Evolutionary conservation across 2,329 filamentous ascomycete species (phyloP).

Genomic region (Trichoderma oligosporum): DNA sequence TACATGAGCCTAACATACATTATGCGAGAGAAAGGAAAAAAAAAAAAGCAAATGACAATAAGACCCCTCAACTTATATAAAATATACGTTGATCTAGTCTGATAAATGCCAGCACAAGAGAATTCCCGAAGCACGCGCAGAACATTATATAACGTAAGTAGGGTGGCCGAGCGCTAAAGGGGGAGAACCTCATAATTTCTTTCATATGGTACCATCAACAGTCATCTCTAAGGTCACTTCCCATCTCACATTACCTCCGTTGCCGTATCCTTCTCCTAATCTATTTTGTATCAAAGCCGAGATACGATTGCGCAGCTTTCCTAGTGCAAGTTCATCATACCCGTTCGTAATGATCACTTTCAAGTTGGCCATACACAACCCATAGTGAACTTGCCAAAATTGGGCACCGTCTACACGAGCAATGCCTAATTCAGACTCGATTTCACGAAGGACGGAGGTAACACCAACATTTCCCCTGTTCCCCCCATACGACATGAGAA

Average conservation of each 20-base stretch:
- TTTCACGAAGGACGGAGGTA: conserved; percentile 74
- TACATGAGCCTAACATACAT: no score
- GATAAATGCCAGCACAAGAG: no score
- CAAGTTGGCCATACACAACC: conserved; percentile 90
- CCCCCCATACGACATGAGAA: conserved; percentile 80
- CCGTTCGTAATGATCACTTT: conserved; percentile 68
- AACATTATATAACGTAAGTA: neutral
- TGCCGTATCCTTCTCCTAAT: conserved; percentile 82
- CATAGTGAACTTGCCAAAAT: conserved; percentile 99
- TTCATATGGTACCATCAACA: conserved; percentile 30
- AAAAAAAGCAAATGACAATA: no score
- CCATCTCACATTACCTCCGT: conserved; percentile 76
- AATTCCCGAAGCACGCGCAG: no score
- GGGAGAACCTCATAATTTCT: neutral
- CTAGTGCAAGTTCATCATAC: conserved; percentile 65
- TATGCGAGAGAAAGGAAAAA: no score
- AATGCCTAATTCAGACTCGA: conserved; percentile 75
- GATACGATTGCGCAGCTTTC: conserved; percentile 71
- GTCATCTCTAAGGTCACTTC: conserved; percentile 85
- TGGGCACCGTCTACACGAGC: conserved; percentile 80
- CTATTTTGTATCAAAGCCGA: conserved; percentile 77
- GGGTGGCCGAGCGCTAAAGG: no score
- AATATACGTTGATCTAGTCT: no score
- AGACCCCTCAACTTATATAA: no score
- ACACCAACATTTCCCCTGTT: conserved; percentile 47